Conservation (phyloP, 2,329 filamentous ascomycete species). For the Stylonectria norvegica region DNA sequence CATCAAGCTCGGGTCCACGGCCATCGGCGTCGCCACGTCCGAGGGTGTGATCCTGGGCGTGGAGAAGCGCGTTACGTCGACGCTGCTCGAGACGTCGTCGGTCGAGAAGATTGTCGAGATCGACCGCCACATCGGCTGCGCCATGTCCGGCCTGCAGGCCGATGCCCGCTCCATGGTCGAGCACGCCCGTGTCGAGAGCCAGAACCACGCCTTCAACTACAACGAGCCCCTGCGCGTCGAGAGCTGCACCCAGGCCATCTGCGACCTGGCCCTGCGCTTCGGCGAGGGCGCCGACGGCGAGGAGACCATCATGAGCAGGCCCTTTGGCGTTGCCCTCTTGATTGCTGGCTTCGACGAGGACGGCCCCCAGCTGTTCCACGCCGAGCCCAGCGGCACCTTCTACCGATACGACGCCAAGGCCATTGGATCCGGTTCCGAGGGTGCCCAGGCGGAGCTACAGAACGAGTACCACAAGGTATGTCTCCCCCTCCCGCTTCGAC, state of each 20-base stretch:
- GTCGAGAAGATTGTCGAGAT: conserved; percentile 99
- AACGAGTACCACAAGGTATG: conserved; percentile 92
- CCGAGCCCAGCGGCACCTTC: conserved; percentile 96
- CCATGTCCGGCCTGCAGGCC: conserved; percentile 96
- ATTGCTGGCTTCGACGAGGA: conserved; percentile 98
- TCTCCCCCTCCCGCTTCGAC: too few relatives aligned
- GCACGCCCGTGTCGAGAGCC: conserved; percentile 94
- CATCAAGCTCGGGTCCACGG: conserved; percentile 98
- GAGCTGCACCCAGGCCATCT: conserved; percentile 98
- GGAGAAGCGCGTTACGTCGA: conserved; percentile 97
- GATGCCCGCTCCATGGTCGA: conserved; percentile 97
- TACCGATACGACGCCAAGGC: conserved; percentile 99
- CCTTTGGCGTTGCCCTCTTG: conserved; percentile 92
- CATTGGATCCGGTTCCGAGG: conserved; percentile 95
- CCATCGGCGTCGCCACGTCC: conserved; percentile 94
- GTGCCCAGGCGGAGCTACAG: conserved; percentile 94
- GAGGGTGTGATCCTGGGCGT: conserved; percentile 95
- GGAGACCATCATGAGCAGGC: conserved; percentile 97
- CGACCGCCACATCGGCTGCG: conserved; percentile 96
- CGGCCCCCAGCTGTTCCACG: conserved; percentile 94
- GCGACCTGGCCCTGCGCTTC: conserved; percentile 91
- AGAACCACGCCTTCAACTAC: conserved; percentile 98
- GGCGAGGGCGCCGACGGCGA: conserved; percentile 96
- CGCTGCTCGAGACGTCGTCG: conserved; percentile 92
- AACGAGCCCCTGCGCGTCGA: conserved; percentile 92